Evolutionary conservation across 1,284 basidiomycete genomes (phyloP).

Genomic region (Naganishia sp.): DNA sequence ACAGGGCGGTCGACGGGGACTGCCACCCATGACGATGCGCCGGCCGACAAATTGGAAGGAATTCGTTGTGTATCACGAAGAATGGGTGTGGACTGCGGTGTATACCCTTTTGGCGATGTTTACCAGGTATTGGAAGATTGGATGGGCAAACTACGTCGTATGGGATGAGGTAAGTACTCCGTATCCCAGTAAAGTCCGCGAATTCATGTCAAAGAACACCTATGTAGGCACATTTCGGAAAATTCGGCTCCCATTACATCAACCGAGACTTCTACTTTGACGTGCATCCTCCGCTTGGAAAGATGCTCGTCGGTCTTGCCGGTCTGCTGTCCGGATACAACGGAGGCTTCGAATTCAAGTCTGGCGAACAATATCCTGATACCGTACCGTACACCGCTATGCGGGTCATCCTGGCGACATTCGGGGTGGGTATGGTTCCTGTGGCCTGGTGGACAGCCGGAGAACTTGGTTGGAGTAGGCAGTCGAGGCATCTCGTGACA

Average conservation of each 20-base stretch:
- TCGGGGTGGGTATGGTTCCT: constrained; percentile 93
- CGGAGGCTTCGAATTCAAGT: constrained; percentile 91
- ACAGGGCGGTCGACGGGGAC: constrained; percentile 32
- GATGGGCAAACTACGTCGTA: constrained; percentile 80
- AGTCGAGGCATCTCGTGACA: constrained; percentile 86
- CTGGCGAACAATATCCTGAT: constrained; percentile 80
- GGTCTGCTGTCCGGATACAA: constrained; percentile 89
- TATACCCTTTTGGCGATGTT: constrained; percentile 92
- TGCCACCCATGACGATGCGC: constrained; percentile 29
- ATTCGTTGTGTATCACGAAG: constrained; percentile 76
- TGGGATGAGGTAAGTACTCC: constrained; percentile 76
- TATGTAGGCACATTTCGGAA: constrained; percentile 85
- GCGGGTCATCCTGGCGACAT: constrained; percentile 90
- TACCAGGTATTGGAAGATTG: constrained; percentile 93
- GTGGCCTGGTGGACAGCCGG: constrained; percentile 94
- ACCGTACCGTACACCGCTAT: constrained; percentile 89
- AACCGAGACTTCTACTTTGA: constrained; percentile 59
- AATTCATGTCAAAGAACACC: no score
- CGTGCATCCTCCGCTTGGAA: constrained; percentile 96
- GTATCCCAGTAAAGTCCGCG: neutral
- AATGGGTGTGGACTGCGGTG: constrained; percentile 75
- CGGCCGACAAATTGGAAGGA: constrained; percentile 58
- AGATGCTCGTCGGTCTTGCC: constrained; percentile 95
- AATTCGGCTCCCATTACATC: constrained; percentile 91
- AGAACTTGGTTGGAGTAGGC: constrained; percentile 88